Evolutionary conservation across 164 flowering plant species (phyloP).

Genomic region (Echeveria elegans): DNA sequence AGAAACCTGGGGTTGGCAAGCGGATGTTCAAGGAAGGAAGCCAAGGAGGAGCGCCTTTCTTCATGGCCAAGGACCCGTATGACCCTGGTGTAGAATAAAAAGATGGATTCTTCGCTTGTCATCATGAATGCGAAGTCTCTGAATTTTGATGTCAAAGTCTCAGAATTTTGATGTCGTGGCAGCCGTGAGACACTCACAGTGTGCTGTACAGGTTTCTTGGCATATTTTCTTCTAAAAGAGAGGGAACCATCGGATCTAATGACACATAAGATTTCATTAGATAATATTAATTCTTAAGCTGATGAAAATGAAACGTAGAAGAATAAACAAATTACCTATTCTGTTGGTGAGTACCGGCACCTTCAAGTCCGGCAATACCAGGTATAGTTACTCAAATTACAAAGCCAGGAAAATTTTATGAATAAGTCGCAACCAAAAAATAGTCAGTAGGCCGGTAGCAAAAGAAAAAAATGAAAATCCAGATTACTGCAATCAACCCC

Average conservation of each 20-base stretch:
- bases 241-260: conserved; percentile 14
- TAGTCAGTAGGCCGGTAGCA: too few species aligned
- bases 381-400: too few species aligned
- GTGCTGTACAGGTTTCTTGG: conserved; percentile 92
- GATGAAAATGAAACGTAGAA: too few species aligned
- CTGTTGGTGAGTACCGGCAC: neutral
- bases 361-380: neutral
- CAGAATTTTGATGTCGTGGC: conserved; percentile 62
- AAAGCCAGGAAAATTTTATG: neutral
- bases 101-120: conserved; percentile 51
- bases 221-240: conserved; percentile 46
- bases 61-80: conserved; percentile 37
- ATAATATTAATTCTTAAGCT: too few species aligned
- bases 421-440: neutral
- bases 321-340: too few species aligned
- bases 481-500: neutral
- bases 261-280: neutral
- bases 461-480: neutral
- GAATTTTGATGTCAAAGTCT: conserved; percentile 49
- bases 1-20: conserved; percentile 39
- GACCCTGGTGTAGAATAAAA: conserved; percentile 41
- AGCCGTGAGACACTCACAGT: conserved; percentile 46
- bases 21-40: conserved; percentile 47
- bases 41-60: conserved; percentile 74
- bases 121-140: conserved; percentile 81